Percentiles rank a stretch among this genome's conserved stretches.
phyloP scores from a whole-genome alignment of 2,329 filamentous ascomycete species.

The Phyllosticta citrichinensis region DNA sequence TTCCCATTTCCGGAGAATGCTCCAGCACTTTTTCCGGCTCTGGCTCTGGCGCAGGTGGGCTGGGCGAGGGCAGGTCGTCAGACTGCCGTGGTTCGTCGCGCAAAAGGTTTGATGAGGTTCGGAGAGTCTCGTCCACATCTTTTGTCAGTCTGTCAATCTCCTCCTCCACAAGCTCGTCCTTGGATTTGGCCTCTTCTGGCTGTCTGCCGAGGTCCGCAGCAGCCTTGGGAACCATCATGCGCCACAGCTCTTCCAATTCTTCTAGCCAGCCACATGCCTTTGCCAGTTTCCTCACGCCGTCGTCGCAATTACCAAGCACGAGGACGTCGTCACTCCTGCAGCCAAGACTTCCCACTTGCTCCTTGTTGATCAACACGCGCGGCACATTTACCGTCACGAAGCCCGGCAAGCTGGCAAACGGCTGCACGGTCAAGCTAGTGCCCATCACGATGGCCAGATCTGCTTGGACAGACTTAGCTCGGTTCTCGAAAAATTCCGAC shows the following conservation, averaged over 20 bases:
- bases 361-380: conserved; percentile 77
- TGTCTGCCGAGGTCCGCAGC: conserved; percentile 37
- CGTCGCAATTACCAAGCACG: conserved; percentile 72
- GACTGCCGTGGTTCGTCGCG: background rate
- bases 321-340: conserved; percentile 74
- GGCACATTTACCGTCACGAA: conserved; percentile 54
- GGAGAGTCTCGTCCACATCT: conserved; percentile 47
- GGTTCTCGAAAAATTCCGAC: conserved; percentile 51
- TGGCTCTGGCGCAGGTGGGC: background rate
- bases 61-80: background rate
- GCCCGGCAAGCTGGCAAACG: conserved; percentile 72
- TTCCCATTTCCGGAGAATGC: background rate
- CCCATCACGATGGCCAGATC: conserved; percentile 81
- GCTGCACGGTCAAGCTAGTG: conserved; percentile 77
- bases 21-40: background rate
- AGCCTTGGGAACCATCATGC: conserved; percentile 48
- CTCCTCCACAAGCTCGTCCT: conserved; percentile 47
- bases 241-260: conserved; percentile 72
- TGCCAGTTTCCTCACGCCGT: conserved; percentile 68
- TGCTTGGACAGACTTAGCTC: conserved; percentile 47
- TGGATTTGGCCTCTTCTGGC: conserved; percentile 26
- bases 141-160: conserved; percentile 49
- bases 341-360: conserved; percentile 71
- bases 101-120: conserved; percentile 16
- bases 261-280: conserved; percentile 73